Evolutionary conservation across 2,329 filamentous ascomycete genomes (phyloP).

Genomic region (Colletotrichum musae): DNA sequence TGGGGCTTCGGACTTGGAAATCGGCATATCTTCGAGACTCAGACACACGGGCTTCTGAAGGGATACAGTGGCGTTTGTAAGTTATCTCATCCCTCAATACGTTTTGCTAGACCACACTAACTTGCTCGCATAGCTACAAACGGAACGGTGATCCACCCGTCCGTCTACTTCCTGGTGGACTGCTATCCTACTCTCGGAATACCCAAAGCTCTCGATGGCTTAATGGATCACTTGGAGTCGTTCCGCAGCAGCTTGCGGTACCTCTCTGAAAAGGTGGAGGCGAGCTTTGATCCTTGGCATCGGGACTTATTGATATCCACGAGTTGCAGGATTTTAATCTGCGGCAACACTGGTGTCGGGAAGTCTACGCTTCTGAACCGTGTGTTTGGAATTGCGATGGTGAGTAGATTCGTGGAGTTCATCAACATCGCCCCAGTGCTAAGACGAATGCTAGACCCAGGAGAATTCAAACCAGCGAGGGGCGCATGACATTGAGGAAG

Average conservation of each 20-base stretch:
- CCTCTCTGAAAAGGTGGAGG: background rate
- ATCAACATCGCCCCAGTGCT: background rate
- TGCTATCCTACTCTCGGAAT: conserved; percentile 26
- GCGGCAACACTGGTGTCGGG: conserved; percentile 47
- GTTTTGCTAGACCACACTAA: background rate
- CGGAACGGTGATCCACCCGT: conserved; percentile 35
- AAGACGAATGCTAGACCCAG: conserved; percentile 36
- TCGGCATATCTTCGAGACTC: no score
- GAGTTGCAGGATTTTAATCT: conserved; percentile 44
- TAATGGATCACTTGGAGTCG: conserved; percentile 1
- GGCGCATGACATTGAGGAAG: conserved; percentile 47
- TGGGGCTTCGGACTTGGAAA: no score
- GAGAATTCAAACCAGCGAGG: conserved; percentile 46
- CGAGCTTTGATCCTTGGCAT: conserved; percentile 1
- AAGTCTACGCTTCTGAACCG: conserved; percentile 48
- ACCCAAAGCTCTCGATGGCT: background rate
- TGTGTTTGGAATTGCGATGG: conserved; percentile 45
- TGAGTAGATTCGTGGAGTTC: background rate
- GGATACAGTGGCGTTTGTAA: no score
- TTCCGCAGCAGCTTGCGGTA: background rate
- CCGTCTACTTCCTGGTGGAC: conserved; percentile 34
- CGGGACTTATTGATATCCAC: conserved; percentile 5
- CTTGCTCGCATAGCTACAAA: background rate
- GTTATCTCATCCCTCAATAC: no score
- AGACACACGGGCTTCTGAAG: no score